Evolutionary conservation across 1,284 basidiomycete genomes (phyloP).

Genomic region (Hemileia vastatrix): DNA sequence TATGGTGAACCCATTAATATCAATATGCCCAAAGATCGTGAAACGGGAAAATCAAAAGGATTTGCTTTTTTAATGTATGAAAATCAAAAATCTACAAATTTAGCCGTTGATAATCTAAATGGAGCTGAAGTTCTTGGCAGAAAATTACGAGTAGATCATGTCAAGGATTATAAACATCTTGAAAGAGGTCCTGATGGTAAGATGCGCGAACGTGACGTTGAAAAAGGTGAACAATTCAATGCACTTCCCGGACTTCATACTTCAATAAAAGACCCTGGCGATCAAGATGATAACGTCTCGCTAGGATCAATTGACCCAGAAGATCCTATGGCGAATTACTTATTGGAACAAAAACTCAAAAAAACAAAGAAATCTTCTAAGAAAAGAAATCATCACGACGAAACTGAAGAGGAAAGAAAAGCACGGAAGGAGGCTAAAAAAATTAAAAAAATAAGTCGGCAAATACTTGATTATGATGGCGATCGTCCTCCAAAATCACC

Average conservation of each 20-base stretch:
- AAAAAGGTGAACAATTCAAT: conserved; percentile 14
- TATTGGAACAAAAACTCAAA: conserved; percentile 36
- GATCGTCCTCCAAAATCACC: too few species aligned
- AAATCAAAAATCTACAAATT: conserved; percentile 87
- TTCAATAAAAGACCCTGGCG: conserved; percentile 51
- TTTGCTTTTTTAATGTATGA: conserved; percentile 99
- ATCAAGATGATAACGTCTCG: conserved; percentile 59
- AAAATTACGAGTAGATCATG: conserved; percentile 82
- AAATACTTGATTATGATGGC: too few species aligned
- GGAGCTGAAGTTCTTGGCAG: conserved; percentile 78
- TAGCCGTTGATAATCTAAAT: conserved; percentile 98
- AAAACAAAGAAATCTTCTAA: conserved; percentile 27
- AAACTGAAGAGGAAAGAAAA: conserved; percentile 34
- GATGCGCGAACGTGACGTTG: conserved; percentile 62
- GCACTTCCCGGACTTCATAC: conserved; percentile 11
- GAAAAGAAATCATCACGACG: conserved; percentile 22
- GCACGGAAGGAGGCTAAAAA: conserved; percentile 27
- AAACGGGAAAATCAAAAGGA: conserved; percentile 75
- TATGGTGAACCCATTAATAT: conserved; percentile 93
- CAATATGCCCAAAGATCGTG: conserved; percentile 82
- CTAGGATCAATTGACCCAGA: conserved; percentile 77
- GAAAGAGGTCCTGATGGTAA: conserved; percentile 73
- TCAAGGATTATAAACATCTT: conserved; percentile 82
- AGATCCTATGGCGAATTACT: conserved; percentile 92
- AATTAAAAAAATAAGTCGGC: conserved; percentile 19